Conservation (phyloP, 768 basidiomycete genomes). For the Podaxis rugospora region DNA sequence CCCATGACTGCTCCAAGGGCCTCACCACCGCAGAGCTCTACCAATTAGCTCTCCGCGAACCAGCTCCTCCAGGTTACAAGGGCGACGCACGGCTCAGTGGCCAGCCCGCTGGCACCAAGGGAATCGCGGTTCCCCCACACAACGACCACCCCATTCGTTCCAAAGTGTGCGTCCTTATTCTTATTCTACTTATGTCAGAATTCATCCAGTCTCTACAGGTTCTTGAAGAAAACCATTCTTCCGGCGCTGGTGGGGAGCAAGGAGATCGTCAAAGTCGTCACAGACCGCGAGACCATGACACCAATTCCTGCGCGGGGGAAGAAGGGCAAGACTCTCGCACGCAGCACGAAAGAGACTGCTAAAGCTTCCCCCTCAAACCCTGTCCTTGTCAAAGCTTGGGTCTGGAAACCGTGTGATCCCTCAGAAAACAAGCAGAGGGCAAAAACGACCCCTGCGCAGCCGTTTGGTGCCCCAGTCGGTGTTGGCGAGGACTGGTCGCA, state of each 20-base stretch:
- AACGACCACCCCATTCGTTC: not conserved
- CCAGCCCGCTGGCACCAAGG: not conserved
- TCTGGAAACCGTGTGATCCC: not conserved
- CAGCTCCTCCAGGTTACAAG: constrained; percentile 24
- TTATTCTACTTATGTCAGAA: not conserved
- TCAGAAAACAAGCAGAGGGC: not conserved
- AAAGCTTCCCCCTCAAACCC: not conserved
- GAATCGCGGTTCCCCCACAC: not conserved
- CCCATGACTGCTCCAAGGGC: constrained; percentile 18
- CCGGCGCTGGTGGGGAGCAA: not conserved
- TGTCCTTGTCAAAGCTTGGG: not conserved
- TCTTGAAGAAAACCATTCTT: not conserved
- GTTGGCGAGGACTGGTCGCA: not conserved
- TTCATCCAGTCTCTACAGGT: not conserved
- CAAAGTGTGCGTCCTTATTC: not conserved
- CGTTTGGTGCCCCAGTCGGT: not conserved
- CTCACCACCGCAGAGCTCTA: constrained; percentile 34
- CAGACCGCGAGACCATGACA: not conserved
- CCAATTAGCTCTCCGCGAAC: constrained; percentile 27
- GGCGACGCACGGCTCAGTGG: constrained; percentile 10
- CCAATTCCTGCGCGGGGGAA: not conserved
- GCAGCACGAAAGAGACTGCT: not conserved
- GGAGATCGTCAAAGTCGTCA: not conserved
- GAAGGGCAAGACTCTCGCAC: not conserved
- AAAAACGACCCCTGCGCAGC: not conserved